These are phyloP conservation scores for Aspergillus persii DNA, from an alignment of 2,329 filamentous ascomycete species.

Conservation along the genomic window DNA sequence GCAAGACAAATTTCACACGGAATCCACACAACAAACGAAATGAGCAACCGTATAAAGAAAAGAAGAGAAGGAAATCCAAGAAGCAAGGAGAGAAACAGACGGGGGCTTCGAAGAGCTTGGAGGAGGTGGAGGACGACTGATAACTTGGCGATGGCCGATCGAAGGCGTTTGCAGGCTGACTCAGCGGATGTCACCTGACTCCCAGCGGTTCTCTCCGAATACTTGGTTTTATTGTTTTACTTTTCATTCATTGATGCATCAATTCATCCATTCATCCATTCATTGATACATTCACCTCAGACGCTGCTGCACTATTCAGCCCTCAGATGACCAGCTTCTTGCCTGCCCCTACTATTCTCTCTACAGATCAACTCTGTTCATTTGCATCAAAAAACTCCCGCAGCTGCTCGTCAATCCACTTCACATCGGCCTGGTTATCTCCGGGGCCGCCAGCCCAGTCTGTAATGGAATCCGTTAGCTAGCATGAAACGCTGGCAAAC, in stretches of 20 bases:
- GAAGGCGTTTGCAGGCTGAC: background rate
- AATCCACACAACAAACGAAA: background rate
- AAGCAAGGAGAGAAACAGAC: conserved; percentile 8
- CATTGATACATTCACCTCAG: background rate
- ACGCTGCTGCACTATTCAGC: background rate
- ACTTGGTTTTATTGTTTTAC: background rate
- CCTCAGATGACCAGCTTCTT: background rate
- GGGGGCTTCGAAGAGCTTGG: background rate
- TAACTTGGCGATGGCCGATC: background rate
- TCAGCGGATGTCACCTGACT: background rate
- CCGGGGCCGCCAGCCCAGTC: conserved; percentile 68
- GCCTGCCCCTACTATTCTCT: background rate
- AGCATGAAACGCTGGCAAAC: conserved; percentile 6
- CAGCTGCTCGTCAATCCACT: conserved; percentile 67
- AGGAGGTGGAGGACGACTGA: background rate
- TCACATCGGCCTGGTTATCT: conserved; percentile 66
- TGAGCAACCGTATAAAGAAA: background rate
- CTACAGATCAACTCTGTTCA: background rate
- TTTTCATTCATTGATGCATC: background rate
- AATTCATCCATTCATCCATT: conserved; percentile 2
- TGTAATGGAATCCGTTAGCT: conserved; percentile 18
- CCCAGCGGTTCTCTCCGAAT: too few species aligned
- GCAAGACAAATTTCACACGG: background rate
- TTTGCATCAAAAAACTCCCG: conserved; percentile 48
- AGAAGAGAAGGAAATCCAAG: conserved; percentile 8